Evolutionary conservation across 192 early-diverging fungal genomes (phyloP), one percentile per base, ranked within the genome.

Genomic region (Cladochytrium replicatum): DNA sequence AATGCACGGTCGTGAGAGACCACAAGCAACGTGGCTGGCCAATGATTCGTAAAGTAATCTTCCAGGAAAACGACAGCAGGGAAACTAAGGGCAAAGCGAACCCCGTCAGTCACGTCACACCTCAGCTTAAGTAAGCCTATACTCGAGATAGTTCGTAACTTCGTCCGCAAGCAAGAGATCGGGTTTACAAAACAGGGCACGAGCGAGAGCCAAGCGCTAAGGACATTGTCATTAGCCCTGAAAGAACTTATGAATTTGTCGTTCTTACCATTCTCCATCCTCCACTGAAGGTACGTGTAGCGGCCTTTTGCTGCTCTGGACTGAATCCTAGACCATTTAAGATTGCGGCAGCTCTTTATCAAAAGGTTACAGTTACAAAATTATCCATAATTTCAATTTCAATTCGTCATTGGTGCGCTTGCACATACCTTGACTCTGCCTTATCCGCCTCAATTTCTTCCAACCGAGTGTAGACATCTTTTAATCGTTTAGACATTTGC

Each of bases 1-100:
- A 99, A 99, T 57, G 81, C 82, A 63, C 95, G 67, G 69, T 99
- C 96, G 88, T 99, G 96, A 41, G 91, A 95, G 29, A 99, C 96
- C 17, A 99, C 87, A 39, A 97, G 74, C 38, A 99, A 61, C 1
- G 93, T 94, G 42, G 87, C 89, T 29, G 76, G 69, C 91, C 92
- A 95, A n/a, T n/a, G n/a, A 0, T 77, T 83, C 62, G 85, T 76
- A 46, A 99, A 74, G 53, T 97, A 99, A 47, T 80, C 82, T 64
- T 97, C 93, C 5, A 99, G 75, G 92, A 91, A 99, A 8, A 93
- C 91, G 50, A 99, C 91, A 28, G 96, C 96, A 29, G 93, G 93
- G 58, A 99, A 78, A 62, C 61, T 64, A 24, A 51, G n/a, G n/a
- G n/a, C n/a, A n/a, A n/a, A n/a, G 32, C 32, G 8, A 34, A 25